Conservation (phyloP, 192 early-diverging fungal genomes). For the Jimgerdemannia flammicorona region DNA sequence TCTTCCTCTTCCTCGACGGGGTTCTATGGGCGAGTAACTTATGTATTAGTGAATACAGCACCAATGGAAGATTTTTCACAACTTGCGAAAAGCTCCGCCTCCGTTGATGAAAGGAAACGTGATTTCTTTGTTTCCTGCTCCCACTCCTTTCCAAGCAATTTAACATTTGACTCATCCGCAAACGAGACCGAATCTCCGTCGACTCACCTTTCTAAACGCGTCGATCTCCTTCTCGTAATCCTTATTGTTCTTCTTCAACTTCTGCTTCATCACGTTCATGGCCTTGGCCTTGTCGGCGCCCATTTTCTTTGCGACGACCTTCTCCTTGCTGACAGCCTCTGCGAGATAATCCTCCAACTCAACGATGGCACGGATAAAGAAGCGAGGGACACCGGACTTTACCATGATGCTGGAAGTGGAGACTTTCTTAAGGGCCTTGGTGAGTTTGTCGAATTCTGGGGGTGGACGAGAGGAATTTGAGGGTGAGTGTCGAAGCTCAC, state of each 20-base stretch:
- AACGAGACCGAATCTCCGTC: background rate
- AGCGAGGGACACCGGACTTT: constrained; percentile 51
- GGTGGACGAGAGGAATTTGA: constrained; percentile 12
- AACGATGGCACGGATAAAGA: constrained; percentile 71
- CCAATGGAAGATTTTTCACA: too few relatives aligned
- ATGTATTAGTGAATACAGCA: background rate
- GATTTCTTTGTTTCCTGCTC: too few relatives aligned
- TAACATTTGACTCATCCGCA: too few relatives aligned
- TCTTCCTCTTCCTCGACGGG: constrained; percentile 47
- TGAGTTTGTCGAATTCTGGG: constrained; percentile 85
- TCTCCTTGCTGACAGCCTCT: constrained; percentile 54
- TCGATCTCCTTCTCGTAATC: constrained; percentile 66
- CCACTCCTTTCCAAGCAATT: too few relatives aligned
- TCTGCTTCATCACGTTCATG: constrained; percentile 90
- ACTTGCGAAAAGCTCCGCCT: too few relatives aligned
- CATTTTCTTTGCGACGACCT: constrained; percentile 80
- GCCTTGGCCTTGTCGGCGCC: constrained; percentile 77
- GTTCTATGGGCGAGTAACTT: constrained; percentile 5
- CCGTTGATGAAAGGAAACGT: too few relatives aligned
- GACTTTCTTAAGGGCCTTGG: constrained; percentile 62
- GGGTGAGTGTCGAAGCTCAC: background rate
- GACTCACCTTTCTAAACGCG: constrained; percentile 50
- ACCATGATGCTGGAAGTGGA: constrained; percentile 40
- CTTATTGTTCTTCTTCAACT: constrained; percentile 87
- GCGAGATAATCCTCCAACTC: constrained; percentile 78